A percentile compares a stretch with the other conserved stretches of the same genome.
Evolutionary conservation across 495 filamentous ascomycete genomes (phyloP).

Genomic region (Penicillium subrubescens): DNA sequence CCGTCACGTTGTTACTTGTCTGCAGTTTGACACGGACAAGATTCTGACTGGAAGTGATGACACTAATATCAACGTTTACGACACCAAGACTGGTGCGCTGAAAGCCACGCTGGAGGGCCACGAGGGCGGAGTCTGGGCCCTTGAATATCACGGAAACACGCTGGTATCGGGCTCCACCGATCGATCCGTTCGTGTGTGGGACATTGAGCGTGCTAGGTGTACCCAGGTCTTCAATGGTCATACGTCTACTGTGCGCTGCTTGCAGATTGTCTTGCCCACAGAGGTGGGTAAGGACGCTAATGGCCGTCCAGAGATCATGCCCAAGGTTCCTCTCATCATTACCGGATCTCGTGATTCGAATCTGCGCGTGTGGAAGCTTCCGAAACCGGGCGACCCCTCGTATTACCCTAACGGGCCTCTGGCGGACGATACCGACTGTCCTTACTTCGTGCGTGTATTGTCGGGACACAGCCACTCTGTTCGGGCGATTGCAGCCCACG

Average conservation of each 20-base stretch:
- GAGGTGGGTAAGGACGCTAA: conserved; percentile 70
- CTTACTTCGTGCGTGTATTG: conserved; percentile 88
- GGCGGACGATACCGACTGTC: conserved; percentile 80
- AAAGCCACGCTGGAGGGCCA: conserved; percentile 84
- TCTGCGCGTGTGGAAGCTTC: conserved; percentile 92
- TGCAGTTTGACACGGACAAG: conserved; percentile 97
- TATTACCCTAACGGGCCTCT: conserved; percentile 78
- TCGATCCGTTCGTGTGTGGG: conserved; percentile 94
- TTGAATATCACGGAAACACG: conserved; percentile 94
- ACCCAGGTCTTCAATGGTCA: conserved; percentile 96
- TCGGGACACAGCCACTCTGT: conserved; percentile 91
- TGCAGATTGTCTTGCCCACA: conserved; percentile 91
- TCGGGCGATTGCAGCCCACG: conserved; percentile 95
- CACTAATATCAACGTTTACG: conserved; percentile 97
- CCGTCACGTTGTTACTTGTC: conserved; percentile 93
- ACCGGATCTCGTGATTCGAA: conserved; percentile 96
- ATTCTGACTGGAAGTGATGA: conserved; percentile 98
- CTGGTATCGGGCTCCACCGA: conserved; percentile 97
- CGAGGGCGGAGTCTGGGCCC: conserved; percentile 96
- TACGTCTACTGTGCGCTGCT: conserved; percentile 93
- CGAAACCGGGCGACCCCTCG: conserved; percentile 70
- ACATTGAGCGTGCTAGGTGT: conserved; percentile 88
- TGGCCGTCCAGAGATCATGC: conserved; percentile 83
- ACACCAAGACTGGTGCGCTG: conserved; percentile 90
- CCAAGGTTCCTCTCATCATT: conserved; percentile 90